Conservation (phyloP, 2,329 filamentous ascomycete genomes). For the Elsinoe fawcettii region DNA sequence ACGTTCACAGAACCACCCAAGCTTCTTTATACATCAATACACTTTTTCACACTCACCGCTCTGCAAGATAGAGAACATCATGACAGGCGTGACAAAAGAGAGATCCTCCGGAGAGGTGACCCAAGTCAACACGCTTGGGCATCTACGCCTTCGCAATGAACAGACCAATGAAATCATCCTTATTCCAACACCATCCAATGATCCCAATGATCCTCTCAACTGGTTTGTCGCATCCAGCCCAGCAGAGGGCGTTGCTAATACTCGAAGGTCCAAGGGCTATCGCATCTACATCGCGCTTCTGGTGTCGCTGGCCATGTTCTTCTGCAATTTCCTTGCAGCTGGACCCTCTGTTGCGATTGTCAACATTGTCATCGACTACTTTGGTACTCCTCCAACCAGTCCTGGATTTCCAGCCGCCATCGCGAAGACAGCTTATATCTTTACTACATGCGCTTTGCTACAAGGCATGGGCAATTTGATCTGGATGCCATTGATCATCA, state of each 20-base stretch:
- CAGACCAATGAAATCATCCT: constrained; percentile 37
- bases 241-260: constrained; percentile 38
- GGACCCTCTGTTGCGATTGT: constrained; percentile 47
- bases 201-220: constrained; percentile 47
- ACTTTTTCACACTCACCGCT: not conserved
- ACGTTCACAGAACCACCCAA: not conserved
- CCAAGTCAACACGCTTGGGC: constrained; percentile 11
- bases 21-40: not conserved
- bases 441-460: constrained; percentile 44
- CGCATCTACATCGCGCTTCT: constrained; percentile 45
- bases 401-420: constrained; percentile 31
- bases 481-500: constrained; percentile 35
- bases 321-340: constrained; percentile 52
- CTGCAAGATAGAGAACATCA: not conserved
- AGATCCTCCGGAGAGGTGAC: constrained; percentile 5
- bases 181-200: constrained; percentile 42
- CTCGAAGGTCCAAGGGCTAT: constrained; percentile 36
- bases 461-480: constrained; percentile 37
- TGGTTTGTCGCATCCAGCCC: not conserved
- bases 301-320: constrained; percentile 47
- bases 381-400: constrained; percentile 29
- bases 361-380: constrained; percentile 41
- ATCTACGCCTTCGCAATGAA: constrained; percentile 17
- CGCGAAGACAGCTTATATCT: constrained; percentile 45
- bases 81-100: not conserved